phyloP scores from a whole-genome alignment of 2,329 filamentous ascomycete genomes.

The Cladosporium oxysporum region DNA sequence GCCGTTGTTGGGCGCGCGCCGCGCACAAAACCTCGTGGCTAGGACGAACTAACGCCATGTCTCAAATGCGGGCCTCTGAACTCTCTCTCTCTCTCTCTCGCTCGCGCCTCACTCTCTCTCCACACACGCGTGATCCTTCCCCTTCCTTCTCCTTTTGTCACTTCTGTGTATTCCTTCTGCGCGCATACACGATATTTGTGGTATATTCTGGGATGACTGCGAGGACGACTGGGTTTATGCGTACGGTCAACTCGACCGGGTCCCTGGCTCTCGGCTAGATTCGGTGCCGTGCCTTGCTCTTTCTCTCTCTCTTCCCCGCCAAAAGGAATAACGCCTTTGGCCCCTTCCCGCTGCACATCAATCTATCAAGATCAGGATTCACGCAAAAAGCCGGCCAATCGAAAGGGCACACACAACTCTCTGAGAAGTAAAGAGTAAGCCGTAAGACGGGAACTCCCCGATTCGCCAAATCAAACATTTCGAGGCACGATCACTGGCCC shows the following conservation, averaged over 20 bases:
- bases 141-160: background rate
- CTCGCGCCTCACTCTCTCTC: background rate
- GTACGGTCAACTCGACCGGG: background rate
- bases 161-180: background rate
- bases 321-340: background rate
- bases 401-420: background rate
- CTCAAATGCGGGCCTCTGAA: conserved; percentile 10
- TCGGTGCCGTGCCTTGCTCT: background rate
- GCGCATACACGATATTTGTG: background rate
- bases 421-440: background rate
- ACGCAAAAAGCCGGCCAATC: background rate
- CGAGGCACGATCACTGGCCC: too few relatives aligned
- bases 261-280: conserved; percentile 10
- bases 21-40: conserved; percentile 19
- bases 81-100: background rate
- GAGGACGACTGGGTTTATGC: background rate
- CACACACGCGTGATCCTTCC: background rate
- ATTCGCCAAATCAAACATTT: background rate
- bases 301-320: background rate
- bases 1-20: background rate
- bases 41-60: background rate
- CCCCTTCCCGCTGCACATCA: conserved; percentile 10
- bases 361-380: conserved; percentile 9
- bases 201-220: background rate
- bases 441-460: background rate